These are phyloP conservation scores for Pleurotus cornucopiae DNA, from an alignment of 768 basidiomycete species.

Conservation along the genomic window DNA sequence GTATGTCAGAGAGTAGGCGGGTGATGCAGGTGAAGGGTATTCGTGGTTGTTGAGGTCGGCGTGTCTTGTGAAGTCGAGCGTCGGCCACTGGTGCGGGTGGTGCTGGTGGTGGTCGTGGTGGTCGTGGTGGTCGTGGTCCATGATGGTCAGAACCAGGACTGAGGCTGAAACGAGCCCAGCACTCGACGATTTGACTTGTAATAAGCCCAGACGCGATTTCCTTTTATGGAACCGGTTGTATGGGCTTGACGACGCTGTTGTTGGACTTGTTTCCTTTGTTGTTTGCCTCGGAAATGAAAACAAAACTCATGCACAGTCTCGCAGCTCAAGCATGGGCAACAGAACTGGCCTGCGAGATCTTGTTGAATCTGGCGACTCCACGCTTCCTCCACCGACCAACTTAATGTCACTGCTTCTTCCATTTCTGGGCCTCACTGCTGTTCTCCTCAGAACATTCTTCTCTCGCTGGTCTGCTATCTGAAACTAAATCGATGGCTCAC, in stretches of 20 bases:
- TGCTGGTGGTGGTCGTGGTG: constrained; percentile 5
- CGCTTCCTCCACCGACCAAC: constrained; percentile 2
- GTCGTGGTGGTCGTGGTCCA: constrained; percentile 3
- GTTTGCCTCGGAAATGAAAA: constrained; percentile 4
- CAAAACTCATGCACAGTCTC: constrained; percentile 1
- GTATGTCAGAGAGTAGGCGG: constrained; percentile 2
- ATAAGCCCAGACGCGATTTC: constrained; percentile 3
- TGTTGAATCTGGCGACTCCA: background rate
- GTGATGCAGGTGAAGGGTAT: constrained; percentile 8
- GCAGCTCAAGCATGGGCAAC: constrained; percentile 1
- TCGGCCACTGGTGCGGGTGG: background rate
- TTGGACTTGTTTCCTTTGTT: constrained; percentile 3
- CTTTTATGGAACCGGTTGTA: background rate
- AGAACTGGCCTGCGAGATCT: constrained; percentile 2
- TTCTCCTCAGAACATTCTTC: constrained; percentile 8
- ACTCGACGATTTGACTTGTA: constrained; percentile 2
- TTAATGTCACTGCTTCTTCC: background rate
- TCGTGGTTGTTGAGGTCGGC: constrained; percentile 1
- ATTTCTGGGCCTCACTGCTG: background rate
- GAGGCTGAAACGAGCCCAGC: background rate
- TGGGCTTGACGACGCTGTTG: constrained; percentile 4
- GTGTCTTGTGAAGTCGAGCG: constrained; percentile 5
- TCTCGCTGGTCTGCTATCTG: background rate
- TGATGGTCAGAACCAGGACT: background rate
- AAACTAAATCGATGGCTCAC: background rate